A percentile compares a stretch with the other conserved stretches of the same genome.
Evolutionary conservation across 768 basidiomycete species (phyloP).

Genomic region (Basidioascus undulatus): DNA sequence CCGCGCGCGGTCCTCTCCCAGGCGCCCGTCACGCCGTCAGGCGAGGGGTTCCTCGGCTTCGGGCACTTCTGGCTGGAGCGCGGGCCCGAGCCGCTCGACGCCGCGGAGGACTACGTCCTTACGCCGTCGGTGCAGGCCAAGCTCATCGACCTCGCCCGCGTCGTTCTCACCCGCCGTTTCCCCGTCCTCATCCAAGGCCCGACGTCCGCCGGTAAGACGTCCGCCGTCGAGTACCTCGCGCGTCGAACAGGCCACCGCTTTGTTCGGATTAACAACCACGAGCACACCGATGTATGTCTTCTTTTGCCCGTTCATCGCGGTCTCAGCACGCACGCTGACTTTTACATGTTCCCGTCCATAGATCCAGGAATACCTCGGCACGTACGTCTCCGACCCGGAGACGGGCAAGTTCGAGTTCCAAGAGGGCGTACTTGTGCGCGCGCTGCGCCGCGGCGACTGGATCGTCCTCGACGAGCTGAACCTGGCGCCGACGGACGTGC

Average conservation of each 20-base stretch:
- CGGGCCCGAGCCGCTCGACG: constrained; percentile 40
- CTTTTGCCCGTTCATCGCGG: too few relatives aligned
- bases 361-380: constrained; percentile 94
- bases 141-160: constrained; percentile 78
- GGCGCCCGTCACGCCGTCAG: constrained; percentile 22
- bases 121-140: constrained; percentile 88
- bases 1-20: constrained; percentile 45
- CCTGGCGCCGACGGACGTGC: constrained; percentile 86
- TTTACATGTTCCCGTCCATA: too few relatives aligned
- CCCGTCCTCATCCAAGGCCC: constrained; percentile 95
- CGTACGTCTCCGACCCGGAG: constrained; percentile 73
- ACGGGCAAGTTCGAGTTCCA: constrained; percentile 89
- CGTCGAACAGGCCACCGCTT: constrained; percentile 79
- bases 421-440: constrained; percentile 80
- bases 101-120: constrained; percentile 53
- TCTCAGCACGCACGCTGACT: too few relatives aligned
- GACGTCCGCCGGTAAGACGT: constrained; percentile 92
- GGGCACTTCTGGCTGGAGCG: constrained; percentile 76
- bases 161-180: constrained; percentile 64
- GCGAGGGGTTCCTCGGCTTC: constrained; percentile 42
- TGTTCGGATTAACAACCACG: constrained; percentile 97
- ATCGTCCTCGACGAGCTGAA: constrained; percentile 95
- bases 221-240: constrained; percentile 85
- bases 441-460: constrained; percentile 80
- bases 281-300: constrained; percentile 96